Base-by-base conservation (phyloP, 106 monocot genomes). In the Dendrobium nobile region DNA sequence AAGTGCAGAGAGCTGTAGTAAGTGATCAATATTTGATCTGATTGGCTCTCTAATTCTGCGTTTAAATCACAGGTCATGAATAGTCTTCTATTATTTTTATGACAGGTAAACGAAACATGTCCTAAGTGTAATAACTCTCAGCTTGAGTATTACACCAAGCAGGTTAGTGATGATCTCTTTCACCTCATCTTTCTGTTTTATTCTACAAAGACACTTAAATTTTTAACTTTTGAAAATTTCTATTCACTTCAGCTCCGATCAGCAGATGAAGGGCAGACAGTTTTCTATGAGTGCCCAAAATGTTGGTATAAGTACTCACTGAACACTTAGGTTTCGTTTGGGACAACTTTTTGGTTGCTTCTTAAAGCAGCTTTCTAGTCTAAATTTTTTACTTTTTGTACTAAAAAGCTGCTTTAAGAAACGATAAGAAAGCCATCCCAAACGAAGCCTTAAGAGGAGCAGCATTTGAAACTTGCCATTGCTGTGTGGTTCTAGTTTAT, bases 181-280 rank as follows among this genome's bases (percentile, higher is more conserved):
- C 33, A 20, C 19, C 15, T 5, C 5, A 42, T 42, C 42, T 43
- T 44, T 20, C 6, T 22, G 4, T 75, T 75, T 19, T 43, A 4
- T 44, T 42, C 11, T 20, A 4, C 44, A 31, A 20, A 8, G 33
- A 78, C 68, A 26, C 43, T 31, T 82, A 40, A 74, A 15, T 75
- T 9, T 19, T 75, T 44, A 43, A 15, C n/a, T 75, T n/a, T 8
- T 44, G 31, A 75, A 18, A 43, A 4, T 75, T 41, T 20, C 18
- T 44, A 41, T 44, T 33, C 43, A 31, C 80, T 87, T 51, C 87
- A 95, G 95, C 75, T 95, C 48, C 87, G 95, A 64, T 95, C 95
- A 40, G 95, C 92, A 28, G 95, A 95, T 77, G 95, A 95, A 89
- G 95, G 90, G 24, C 88, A 89, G 47, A 95, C 90, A 2, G 87